Base-by-base conservation (phyloP, 1,139 yeast species). In the Candida buenavistaensis region DNA sequence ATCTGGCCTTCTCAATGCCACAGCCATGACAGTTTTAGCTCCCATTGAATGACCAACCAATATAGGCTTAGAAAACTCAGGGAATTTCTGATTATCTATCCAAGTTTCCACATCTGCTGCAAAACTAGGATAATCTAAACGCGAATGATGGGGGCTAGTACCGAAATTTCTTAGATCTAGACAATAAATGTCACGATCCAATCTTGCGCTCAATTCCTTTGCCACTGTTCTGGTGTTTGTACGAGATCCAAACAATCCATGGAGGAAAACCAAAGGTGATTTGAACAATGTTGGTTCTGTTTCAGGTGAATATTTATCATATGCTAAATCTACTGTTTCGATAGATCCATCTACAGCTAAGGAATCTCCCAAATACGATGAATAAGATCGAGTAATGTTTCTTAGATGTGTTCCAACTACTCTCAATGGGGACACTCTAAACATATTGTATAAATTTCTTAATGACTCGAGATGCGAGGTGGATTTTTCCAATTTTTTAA, bases 31-130 rank as follows among this genome's bases (percentile, higher is more conserved):
- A 0, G 90, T 75, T 53, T 92, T 92, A 7, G 96, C 97, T 5
- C 98, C 98, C 97, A 92, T 89, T 0, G 97, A 89, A 58, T 90
- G 97, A 1, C 98, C 98, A 16, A 92, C 69, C 14, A 92, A 46
- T 13, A 87, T 77, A 0, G 94, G 86, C 26, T 72, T 63, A 13
- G 40, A 37, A 22, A 14, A 32, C n/a, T 48, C 42, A 19, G 50
- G 50, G 20, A 64, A 63, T 9, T 80, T 44, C 0, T 59, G 48
- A 13, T 77, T 68, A 4, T 72, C 73, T 11, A 89, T 72, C 54
- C 90, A 92, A 22, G 60, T 51, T 51, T 82, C 89, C 15, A 92
- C 89, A 57, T 92, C 98, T 0, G 87, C 83, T 1, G 96, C 83
- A 64, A 92, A 68, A 2, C 92, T 66, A 0, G 86, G 83, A 56